Evolutionary conservation across 257 asterid species (phyloP).

Genomic region (Asclepias syriaca): DNA sequence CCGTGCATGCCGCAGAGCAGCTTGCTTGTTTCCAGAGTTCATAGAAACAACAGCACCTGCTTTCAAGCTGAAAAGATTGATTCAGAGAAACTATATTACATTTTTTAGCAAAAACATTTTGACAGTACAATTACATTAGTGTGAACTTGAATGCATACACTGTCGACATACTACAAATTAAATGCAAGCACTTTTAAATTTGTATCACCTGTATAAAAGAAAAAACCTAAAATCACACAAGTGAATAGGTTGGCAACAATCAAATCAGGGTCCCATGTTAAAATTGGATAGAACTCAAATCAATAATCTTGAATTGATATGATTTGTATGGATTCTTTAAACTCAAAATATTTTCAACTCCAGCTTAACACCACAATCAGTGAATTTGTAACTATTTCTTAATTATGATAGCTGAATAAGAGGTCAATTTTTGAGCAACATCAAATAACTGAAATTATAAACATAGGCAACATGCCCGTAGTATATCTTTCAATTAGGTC

Average conservation of each 20-base stretch:
- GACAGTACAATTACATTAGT: background rate
- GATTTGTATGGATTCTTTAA: background rate
- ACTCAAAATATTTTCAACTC: background rate
- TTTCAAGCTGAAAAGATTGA: constrained; percentile 46
- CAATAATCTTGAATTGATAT: background rate
- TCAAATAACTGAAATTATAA: background rate
- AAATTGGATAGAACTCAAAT: background rate
- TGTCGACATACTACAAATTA: background rate
- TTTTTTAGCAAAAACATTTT: background rate
- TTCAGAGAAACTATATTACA: background rate
- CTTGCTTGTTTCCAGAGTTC: constrained; percentile 47
- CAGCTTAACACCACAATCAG: background rate
- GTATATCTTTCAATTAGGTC: background rate
- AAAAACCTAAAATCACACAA: background rate
- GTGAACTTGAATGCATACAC: background rate
- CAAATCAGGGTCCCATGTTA: background rate
- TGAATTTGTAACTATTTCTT: background rate
- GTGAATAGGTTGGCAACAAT: background rate
- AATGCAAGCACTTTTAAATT: background rate
- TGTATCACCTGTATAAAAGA: background rate
- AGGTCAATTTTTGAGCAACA: background rate
- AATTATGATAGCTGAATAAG: background rate
- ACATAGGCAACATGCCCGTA: background rate
- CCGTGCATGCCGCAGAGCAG: constrained; percentile 59
- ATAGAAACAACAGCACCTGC: constrained; percentile 51